These are phyloP conservation scores for Rubia yunnanensis DNA, from an alignment of 257 asterid species.

Conservation along the genomic window DNA sequence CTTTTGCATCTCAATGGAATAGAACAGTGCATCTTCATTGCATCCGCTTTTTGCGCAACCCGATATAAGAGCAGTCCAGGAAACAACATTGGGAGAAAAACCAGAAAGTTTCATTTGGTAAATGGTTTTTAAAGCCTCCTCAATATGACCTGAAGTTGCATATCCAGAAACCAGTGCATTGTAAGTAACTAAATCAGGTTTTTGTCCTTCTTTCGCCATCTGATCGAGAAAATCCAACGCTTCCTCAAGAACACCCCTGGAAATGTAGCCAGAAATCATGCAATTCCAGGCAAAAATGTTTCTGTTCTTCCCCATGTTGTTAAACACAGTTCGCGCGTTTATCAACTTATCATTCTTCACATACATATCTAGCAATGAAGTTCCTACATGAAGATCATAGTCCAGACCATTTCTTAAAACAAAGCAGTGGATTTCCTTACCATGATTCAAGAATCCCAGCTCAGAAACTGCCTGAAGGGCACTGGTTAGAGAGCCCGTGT, in stretches of 20 bases:
- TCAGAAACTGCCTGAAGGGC: conserved; percentile 51
- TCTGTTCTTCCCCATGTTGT: conserved; percentile 23
- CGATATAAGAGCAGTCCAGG: conserved; percentile 66
- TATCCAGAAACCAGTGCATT: conserved; percentile 56
- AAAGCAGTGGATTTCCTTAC: conserved; percentile 42
- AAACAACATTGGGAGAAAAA: conserved; percentile 38
- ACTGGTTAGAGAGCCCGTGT: conserved; percentile 35
- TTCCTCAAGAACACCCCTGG: conserved; percentile 33
- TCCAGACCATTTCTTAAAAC: conserved; percentile 37
- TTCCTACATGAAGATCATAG: conserved; percentile 25
- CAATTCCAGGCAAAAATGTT: conserved; percentile 51
- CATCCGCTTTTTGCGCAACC: conserved; percentile 46
- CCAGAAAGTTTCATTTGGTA: conserved; percentile 33
- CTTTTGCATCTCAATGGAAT: conserved; percentile 37
- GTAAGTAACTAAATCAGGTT: conserved; percentile 47
- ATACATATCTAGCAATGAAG: conserved; percentile 56
- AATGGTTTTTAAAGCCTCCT: conserved; percentile 41
- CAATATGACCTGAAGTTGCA: conserved; percentile 26
- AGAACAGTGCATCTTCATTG: conserved; percentile 29
- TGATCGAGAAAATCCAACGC: conserved; percentile 31
- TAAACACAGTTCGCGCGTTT: conserved; percentile 36
- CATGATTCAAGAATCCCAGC: conserved; percentile 19
- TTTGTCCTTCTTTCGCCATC: conserved; percentile 38
- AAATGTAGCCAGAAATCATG: conserved; percentile 47
- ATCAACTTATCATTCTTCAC: conserved; percentile 37